Conservation (phyloP, 768 basidiomycete species). For the Coprinellus micaceus region DNA sequence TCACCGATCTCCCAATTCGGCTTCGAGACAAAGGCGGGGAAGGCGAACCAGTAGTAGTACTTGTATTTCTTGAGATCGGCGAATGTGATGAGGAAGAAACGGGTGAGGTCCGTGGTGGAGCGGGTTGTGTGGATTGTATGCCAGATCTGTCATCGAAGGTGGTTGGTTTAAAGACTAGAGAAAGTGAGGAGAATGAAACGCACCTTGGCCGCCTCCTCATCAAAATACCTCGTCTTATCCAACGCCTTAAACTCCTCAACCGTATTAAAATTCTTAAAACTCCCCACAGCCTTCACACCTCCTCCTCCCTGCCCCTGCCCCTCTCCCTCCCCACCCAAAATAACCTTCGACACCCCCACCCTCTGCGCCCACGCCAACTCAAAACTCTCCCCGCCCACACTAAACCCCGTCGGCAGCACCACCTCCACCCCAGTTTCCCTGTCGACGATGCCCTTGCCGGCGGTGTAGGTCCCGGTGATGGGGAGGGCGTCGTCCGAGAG, state of each 20-base stretch:
- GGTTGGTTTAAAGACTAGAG: neutral
- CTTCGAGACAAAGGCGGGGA: slow-evolving; percentile 86
- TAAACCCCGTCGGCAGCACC: slow-evolving; percentile 64
- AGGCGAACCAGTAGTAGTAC: slow-evolving; percentile 98
- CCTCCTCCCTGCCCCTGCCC: slow-evolving; percentile 50
- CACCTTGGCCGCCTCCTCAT: slow-evolving; percentile 65
- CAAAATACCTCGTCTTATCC: slow-evolving; percentile 86
- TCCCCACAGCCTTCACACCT: slow-evolving; percentile 54
- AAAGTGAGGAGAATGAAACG: too few species aligned
- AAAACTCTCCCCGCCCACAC: slow-evolving; percentile 65
- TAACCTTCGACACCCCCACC: slow-evolving; percentile 27
- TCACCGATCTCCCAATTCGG: slow-evolving; percentile 82
- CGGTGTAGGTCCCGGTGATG: slow-evolving; percentile 63
- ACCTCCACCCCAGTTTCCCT: slow-evolving; percentile 73
- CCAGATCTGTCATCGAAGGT: slow-evolving; percentile 56
- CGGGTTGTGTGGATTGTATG: slow-evolving; percentile 49
- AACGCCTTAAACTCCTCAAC: slow-evolving; percentile 92
- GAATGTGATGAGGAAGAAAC: slow-evolving; percentile 88
- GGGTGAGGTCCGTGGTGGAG: slow-evolving; percentile 56
- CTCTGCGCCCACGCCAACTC: slow-evolving; percentile 15
- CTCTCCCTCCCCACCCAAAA: too few species aligned
- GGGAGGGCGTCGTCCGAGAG: slow-evolving; percentile 71
- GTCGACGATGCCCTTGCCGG: slow-evolving; percentile 71
- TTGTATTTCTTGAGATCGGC: slow-evolving; percentile 98
- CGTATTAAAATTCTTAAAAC: slow-evolving; percentile 93